Conservation (phyloP, 2,329 filamentous ascomycete genomes). For the Penicillium digitatum region DNA sequence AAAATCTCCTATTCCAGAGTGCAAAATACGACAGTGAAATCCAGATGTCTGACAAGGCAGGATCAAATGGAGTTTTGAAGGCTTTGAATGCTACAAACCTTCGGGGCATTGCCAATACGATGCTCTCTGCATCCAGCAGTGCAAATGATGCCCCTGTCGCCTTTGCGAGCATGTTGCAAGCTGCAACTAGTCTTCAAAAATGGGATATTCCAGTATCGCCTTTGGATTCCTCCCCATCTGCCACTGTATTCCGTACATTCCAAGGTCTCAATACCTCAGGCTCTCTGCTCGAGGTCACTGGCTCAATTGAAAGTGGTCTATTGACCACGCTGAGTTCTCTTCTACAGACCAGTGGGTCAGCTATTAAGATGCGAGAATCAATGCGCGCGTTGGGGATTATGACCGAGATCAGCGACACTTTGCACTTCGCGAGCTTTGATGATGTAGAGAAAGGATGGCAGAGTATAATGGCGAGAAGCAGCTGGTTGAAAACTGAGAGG, state of each 20-base stretch:
- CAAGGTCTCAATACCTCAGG: conserved; percentile 69
- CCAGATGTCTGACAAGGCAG: conserved; percentile 54
- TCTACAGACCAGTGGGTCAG: conserved; percentile 34
- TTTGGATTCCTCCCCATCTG: conserved; percentile 58
- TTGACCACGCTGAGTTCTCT: conserved; percentile 45
- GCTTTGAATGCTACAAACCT: conserved; percentile 78
- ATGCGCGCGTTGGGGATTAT: conserved; percentile 67
- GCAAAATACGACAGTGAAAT: conserved; percentile 87
- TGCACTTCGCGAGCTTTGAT: conserved; percentile 57
- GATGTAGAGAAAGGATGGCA: conserved; percentile 61
- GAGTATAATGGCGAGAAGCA: conserved; percentile 61
- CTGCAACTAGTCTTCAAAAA: conserved; percentile 76
- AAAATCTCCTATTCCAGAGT: conserved; percentile 83
- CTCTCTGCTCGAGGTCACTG: conserved; percentile 52
- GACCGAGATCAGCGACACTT: conserved; percentile 74
- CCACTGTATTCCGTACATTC: conserved; percentile 73
- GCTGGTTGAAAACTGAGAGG: conserved; percentile 81
- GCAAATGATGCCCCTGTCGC: conserved; percentile 49
- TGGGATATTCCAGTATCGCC: conserved; percentile 83
- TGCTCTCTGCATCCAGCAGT: conserved; percentile 61
- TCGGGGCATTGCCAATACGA: conserved; percentile 76
- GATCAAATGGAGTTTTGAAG: conserved; percentile 67
- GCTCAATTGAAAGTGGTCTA: conserved; percentile 60
- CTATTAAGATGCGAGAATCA: conserved; percentile 50
- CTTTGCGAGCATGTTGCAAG: conserved; percentile 70